Percentiles rank a stretch among this genome's conserved stretches.
Conservation (phyloP, 306 rosid species). For the Begonia peltatifolia region DNA sequence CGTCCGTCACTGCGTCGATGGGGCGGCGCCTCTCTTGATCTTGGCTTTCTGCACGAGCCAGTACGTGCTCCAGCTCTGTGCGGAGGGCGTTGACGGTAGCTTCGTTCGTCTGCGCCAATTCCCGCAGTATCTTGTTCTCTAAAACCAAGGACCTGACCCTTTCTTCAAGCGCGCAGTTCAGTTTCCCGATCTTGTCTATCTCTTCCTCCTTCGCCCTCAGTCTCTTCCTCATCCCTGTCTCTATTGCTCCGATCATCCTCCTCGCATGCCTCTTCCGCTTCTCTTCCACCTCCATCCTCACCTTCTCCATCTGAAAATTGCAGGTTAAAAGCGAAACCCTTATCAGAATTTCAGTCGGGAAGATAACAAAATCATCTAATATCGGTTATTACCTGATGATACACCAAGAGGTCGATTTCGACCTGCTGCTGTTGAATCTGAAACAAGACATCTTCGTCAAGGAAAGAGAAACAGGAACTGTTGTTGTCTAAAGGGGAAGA, state of each 20-base stretch:
- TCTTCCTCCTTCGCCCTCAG: constrained; percentile 57
- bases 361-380: too few relatives aligned
- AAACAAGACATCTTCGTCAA: constrained; percentile 54
- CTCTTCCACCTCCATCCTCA: constrained; percentile 56
- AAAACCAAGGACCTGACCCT: constrained; percentile 34
- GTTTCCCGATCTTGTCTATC: constrained; percentile 55
- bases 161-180: constrained; percentile 70
- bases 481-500: constrained; percentile 17
- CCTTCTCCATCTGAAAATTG: constrained; percentile 56
- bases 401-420: constrained; percentile 41
- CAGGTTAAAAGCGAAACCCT: too few relatives aligned
- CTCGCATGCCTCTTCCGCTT: constrained; percentile 44
- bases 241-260: constrained; percentile 44
- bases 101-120: constrained; percentile 67
- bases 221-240: constrained; percentile 43
- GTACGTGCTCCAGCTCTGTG: constrained; percentile 38
- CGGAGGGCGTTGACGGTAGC: constrained; percentile 74
- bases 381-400: constrained; percentile 41
- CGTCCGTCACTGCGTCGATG: constrained; percentile 10
- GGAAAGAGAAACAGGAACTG: constrained; percentile 33
- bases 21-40: not conserved
- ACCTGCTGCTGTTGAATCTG: constrained; percentile 65
- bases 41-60: constrained; percentile 16
- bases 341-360: too few relatives aligned
- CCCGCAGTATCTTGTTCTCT: constrained; percentile 85